A percentile compares a stretch with the other conserved stretches of the same genome.
Conservation (phyloP, 805 yeast genomes). For the Yarrowia divulgata region DNA sequence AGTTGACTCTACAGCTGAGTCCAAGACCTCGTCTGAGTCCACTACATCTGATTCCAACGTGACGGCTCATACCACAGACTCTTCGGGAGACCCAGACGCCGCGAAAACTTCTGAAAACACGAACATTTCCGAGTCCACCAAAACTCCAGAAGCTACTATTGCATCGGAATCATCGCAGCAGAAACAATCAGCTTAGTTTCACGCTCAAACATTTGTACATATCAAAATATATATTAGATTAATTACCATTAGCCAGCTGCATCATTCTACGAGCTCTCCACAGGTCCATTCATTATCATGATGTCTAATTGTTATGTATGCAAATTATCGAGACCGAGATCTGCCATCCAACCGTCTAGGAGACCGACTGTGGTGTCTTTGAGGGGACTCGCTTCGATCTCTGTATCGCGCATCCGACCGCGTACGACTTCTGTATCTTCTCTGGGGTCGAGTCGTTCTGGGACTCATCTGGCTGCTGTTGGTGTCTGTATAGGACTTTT, state of each 20-base stretch:
- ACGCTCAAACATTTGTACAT: constrained; percentile 1
- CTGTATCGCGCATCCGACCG: background rate
- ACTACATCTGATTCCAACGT: background rate
- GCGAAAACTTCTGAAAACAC: too few species aligned
- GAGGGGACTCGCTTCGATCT: background rate
- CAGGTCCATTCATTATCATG: too few species aligned
- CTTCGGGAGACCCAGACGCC: too few species aligned
- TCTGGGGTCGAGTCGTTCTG: background rate
- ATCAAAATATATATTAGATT: background rate
- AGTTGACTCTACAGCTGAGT: background rate
- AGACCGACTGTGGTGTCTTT: background rate
- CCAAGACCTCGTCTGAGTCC: background rate
- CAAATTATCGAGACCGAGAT: background rate
- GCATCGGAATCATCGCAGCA: background rate
- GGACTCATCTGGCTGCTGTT: background rate
- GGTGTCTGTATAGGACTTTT: background rate
- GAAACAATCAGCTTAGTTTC: constrained; percentile 2
- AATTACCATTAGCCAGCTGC: too few species aligned
- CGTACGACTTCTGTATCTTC: background rate
- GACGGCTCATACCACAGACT: background rate
- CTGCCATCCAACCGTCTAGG: background rate
- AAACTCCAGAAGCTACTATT: background rate
- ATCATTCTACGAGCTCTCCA: too few species aligned
- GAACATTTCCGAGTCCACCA: too few species aligned
- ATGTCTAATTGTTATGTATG: background rate